A percentile compares a stretch with the other conserved stretches of the same genome.
Conservation (phyloP, 441 rosid genomes). For the Populus tomentosa region DNA sequence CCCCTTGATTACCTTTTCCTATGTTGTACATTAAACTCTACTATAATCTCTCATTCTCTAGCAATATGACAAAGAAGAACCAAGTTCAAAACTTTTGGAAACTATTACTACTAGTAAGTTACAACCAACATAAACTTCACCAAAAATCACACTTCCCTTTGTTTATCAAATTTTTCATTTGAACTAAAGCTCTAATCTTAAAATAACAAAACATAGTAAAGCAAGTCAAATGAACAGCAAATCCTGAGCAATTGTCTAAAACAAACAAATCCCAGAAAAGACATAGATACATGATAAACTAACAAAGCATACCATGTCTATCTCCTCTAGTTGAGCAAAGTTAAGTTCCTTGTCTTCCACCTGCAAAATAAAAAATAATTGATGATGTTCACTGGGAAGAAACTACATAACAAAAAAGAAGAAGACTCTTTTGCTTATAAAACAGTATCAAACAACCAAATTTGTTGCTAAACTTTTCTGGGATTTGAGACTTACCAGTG, state of each 20-base stretch:
- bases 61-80: neutral
- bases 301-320: neutral
- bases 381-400: neutral
- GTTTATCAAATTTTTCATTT: neutral
- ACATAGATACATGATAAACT: neutral
- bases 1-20: neutral
- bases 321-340: neutral
- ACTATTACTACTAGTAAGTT: neutral
- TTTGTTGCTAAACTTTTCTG: neutral
- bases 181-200: neutral
- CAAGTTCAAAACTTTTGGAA: neutral
- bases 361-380: neutral
- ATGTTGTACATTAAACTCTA: neutral
- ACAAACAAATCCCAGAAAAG: neutral
- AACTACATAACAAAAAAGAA: too few relatives aligned
- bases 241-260: neutral
- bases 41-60: neutral
- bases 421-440: neutral
- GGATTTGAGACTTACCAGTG: neutral
- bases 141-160: neutral
- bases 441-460: neutral
- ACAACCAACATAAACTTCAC: neutral
- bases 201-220: neutral
- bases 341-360: neutral
- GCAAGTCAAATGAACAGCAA: neutral